A percentile compares a stretch with the other conserved stretches of the same genome.
Evolutionary conservation across 2,329 filamentous ascomycete species (phyloP).

Genomic region (Diaporthe destruens): DNA sequence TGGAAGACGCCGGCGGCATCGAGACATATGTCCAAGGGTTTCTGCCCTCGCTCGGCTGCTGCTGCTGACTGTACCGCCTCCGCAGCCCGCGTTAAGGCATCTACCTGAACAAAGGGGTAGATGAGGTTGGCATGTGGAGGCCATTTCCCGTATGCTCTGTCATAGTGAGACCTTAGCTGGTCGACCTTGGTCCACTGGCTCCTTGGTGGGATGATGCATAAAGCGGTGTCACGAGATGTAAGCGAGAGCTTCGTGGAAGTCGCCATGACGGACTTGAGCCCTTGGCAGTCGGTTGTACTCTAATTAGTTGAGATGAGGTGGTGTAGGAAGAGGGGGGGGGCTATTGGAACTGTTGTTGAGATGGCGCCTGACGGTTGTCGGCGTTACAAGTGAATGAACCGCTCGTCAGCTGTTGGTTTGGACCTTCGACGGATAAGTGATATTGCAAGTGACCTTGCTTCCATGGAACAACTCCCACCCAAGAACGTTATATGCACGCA

Average conservation of each 20-base stretch:
- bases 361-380: neutral
- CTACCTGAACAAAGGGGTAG: slow-evolving; percentile 72
- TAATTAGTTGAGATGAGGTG: neutral
- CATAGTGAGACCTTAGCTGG: slow-evolving; percentile 70
- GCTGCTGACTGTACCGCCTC: slow-evolving; percentile 51
- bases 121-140: slow-evolving; percentile 75
- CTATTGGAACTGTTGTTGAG: neutral
- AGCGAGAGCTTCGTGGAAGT: neutral
- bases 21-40: slow-evolving; percentile 51
- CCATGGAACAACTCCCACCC: neutral
- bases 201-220: slow-evolving; percentile 69
- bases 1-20: slow-evolving; percentile 60
- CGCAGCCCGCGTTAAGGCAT: slow-evolving; percentile 59
- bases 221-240: slow-evolving; percentile 67
- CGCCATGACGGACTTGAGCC: slow-evolving; percentile 22
- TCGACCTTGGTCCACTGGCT: slow-evolving; percentile 63
- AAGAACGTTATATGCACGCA: slow-evolving; percentile 14
- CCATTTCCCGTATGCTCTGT: slow-evolving; percentile 72
- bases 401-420: neutral
- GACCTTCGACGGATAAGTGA: neutral
- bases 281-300: neutral
- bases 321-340: neutral
- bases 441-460: neutral
- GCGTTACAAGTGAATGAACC: neutral
- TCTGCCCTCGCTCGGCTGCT: slow-evolving; percentile 45